Evolutionary conservation across 148 eudicot species (phyloP).

Genomic region (Pharnaceum exiguum): DNA sequence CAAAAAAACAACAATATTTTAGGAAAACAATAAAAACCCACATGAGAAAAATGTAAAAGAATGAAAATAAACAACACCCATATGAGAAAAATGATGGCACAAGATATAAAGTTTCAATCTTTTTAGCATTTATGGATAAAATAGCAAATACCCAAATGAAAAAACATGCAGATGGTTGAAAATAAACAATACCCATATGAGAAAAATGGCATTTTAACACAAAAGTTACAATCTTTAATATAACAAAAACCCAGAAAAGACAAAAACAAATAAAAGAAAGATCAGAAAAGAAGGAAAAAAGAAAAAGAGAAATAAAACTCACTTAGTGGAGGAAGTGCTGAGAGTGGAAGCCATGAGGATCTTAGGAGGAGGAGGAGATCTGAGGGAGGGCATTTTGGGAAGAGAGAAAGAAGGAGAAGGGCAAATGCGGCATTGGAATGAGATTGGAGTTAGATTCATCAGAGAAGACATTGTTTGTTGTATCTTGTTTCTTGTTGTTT

Average conservation of each 20-base stretch:
- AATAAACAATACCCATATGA: too few species aligned
- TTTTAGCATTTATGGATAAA: too few species aligned
- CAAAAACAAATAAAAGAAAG: not conserved
- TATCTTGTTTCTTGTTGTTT: too few species aligned
- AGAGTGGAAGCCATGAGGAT: conserved; percentile 35
- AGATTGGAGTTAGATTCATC: conserved; percentile 22
- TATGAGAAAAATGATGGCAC: too few species aligned
- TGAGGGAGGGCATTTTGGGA: conserved; percentile 16
- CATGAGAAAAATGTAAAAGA: too few species aligned
- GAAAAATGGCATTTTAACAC: too few species aligned
- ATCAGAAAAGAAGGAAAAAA: not conserved
- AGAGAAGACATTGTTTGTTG: conserved; percentile 13
- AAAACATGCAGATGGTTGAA: too few species aligned
- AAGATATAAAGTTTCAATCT: too few species aligned
- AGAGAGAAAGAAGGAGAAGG: conserved; percentile 11
- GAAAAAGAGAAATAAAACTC: not conserved
- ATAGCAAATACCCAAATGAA: too few species aligned
- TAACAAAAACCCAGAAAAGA: not conserved
- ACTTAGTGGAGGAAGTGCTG: conserved; percentile 28
- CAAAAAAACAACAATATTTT: not conserved
- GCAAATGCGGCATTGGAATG: conserved; percentile 24
- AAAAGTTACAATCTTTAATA: too few species aligned
- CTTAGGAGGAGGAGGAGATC: conserved; percentile 36
- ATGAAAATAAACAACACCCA: too few species aligned
- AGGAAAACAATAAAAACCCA: not conserved